Conservation (phyloP, 306 rosid genomes). For the Corylus avellana region DNA sequence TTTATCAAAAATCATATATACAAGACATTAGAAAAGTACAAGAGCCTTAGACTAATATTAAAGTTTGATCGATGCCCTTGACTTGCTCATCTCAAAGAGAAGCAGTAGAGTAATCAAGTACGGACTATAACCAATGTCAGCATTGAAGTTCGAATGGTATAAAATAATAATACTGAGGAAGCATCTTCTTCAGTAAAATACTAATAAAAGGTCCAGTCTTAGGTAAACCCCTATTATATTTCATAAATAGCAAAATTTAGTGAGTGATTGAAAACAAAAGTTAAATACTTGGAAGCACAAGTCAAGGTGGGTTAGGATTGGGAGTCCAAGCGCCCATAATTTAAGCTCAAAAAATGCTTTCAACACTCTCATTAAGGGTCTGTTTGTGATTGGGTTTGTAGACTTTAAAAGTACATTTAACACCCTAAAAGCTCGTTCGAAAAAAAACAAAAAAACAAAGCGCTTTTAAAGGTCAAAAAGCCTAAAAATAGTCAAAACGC, state of each 20-base stretch:
- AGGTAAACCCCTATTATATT: constrained; percentile 29
- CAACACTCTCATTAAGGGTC: constrained; percentile 26
- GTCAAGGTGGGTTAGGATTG: constrained; percentile 20
- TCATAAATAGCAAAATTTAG: constrained; percentile 27
- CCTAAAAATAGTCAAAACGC: too few relatives aligned
- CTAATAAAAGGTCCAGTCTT: constrained; percentile 26
- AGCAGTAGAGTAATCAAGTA: constrained; percentile 38
- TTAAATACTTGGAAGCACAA: constrained; percentile 28
- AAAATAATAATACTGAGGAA: constrained; percentile 36
- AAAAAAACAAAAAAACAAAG: too few relatives aligned
- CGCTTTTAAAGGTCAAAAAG: too few relatives aligned
- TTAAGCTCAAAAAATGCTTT: constrained; percentile 15
- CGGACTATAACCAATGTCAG: constrained; percentile 38
- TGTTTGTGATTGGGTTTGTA: too few relatives aligned
- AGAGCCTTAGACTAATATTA: constrained; percentile 20
- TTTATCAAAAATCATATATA: constrained; percentile 21
- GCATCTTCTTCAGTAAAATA: constrained; percentile 55
- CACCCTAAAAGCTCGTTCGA: too few relatives aligned
- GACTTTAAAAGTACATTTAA: too few relatives aligned
- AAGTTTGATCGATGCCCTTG: constrained; percentile 44
- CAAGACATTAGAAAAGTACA: constrained; percentile 28
- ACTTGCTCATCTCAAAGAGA: constrained; percentile 48
- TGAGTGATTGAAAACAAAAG: constrained; percentile 19
- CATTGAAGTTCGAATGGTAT: constrained; percentile 35
- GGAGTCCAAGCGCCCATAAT: constrained; percentile 23